A percentile compares a stretch with the other conserved stretches of the same genome.
These are phyloP conservation scores for Teunomyces kruisii DNA, from an alignment of 805 yeast genomes.

Conservation along the genomic window DNA sequence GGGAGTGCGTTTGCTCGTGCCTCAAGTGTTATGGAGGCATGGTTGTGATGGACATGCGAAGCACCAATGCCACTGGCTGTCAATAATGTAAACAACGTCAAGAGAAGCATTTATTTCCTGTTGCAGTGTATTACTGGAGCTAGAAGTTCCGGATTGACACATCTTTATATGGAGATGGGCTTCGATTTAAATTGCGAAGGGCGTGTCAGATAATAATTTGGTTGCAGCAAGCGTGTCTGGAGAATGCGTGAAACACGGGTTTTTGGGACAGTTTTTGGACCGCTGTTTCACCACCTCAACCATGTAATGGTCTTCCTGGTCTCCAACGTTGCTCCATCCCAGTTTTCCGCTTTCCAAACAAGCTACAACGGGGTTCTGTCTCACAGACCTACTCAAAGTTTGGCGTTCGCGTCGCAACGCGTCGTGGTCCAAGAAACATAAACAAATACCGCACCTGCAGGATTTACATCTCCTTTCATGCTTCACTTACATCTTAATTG, in stretches of 20 bases:
- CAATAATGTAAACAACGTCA: neutral
- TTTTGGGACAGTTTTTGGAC: neutral
- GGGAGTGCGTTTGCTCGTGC: neutral
- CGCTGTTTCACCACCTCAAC: neutral
- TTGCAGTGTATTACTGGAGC: neutral
- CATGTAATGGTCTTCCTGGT: neutral
- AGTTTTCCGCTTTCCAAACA: no score
- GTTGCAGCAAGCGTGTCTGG: no score
- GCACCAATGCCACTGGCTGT: neutral
- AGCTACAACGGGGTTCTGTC: neutral
- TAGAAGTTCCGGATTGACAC: neutral
- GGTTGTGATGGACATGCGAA: conserved; percentile 5
- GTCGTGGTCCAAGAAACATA: neutral
- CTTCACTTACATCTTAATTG: neutral
- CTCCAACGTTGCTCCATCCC: no score
- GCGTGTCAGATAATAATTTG: neutral
- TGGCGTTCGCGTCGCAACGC: conserved; percentile 2
- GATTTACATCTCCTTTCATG: neutral
- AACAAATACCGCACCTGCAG: neutral
- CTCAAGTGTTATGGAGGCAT: conserved; percentile 1
- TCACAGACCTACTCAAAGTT: neutral
- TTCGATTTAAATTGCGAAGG: neutral
- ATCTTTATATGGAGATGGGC: neutral
- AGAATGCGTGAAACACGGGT: neutral
- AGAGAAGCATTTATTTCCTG: neutral